These are phyloP conservation scores for Arabidopsis arenosa DNA, from an alignment of 345 rosid genomes.

Conservation along the genomic window DNA sequence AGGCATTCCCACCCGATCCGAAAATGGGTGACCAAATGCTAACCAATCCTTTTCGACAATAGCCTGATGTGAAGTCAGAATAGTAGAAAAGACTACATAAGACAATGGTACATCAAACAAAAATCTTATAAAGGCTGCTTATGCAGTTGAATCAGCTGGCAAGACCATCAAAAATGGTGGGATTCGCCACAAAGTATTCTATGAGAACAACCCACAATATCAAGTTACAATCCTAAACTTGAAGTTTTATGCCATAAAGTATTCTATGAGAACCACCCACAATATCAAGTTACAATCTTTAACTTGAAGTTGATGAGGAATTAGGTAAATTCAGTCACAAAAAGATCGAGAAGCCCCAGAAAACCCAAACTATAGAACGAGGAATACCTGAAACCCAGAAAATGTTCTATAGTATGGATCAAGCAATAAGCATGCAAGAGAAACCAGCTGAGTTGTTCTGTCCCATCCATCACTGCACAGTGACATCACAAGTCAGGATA, in stretches of 20 bases:
- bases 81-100: slow-evolving; percentile 25
- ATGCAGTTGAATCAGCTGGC: slow-evolving; percentile 24
- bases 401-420: slow-evolving; percentile 97
- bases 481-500: slow-evolving; percentile 27
- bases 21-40: slow-evolving; percentile 98
- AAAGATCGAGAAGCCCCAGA: slow-evolving; percentile 15
- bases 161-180: slow-evolving; percentile 17
- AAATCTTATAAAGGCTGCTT: slow-evolving; percentile 14
- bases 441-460: slow-evolving; percentile 94
- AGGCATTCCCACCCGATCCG: slow-evolving; percentile 96
- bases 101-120: slow-evolving; percentile 32
- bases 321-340: slow-evolving; percentile 24
- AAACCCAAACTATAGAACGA: slow-evolving; percentile 17
- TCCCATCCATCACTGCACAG: slow-evolving; percentile 98
- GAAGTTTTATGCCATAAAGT: slow-evolving; percentile 27
- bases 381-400: slow-evolving; percentile 89
- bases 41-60: slow-evolving; percentile 98
- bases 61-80: slow-evolving; percentile 58
- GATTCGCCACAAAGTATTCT: slow-evolving; percentile 23
- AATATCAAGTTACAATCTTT: slow-evolving; percentile 15
- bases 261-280: slow-evolving; percentile 4
- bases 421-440: slow-evolving; percentile 89
- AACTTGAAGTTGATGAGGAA: slow-evolving; percentile 22
- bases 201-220: slow-evolving; percentile 9
- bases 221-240: slow-evolving; percentile 21